Percentiles rank a stretch among this genome's conserved stretches.
Conservation (phyloP, 129 eudicot genomes). For the Flaveria brownii region DNA sequence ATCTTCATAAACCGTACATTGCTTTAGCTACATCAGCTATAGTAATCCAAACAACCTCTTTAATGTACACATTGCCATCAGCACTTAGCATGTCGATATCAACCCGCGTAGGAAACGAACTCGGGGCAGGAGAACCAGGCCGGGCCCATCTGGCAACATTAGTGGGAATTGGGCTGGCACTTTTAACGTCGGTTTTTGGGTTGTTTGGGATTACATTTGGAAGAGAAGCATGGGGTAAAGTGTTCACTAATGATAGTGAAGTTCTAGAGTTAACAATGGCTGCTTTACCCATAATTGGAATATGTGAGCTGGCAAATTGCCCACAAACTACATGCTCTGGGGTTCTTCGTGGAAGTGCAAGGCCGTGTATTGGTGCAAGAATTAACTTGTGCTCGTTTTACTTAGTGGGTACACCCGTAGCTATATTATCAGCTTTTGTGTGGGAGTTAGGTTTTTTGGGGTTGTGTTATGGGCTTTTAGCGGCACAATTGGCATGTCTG, state of each 20-base stretch:
- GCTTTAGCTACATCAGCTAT: constrained; percentile 92
- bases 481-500: constrained; percentile 83
- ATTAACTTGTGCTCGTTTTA: constrained; percentile 88
- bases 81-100: constrained; percentile 90
- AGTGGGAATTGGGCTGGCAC: constrained; percentile 67
- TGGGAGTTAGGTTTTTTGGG: constrained; percentile 70
- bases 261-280: constrained; percentile 71
- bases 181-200: constrained; percentile 65
- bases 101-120: constrained; percentile 87
- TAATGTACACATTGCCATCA: constrained; percentile 89
- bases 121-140: constrained; percentile 83
- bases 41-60: constrained; percentile 94
- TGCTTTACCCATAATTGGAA: constrained; percentile 78
- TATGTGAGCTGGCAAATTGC: constrained; percentile 91
- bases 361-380: constrained; percentile 71
- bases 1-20: constrained; percentile 70
- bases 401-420: constrained; percentile 90
- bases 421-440: constrained; percentile 65
- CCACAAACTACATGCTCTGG: constrained; percentile 99
- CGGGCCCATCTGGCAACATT: constrained; percentile 74
- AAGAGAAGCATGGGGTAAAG: constrained; percentile 72
- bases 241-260: constrained; percentile 74
- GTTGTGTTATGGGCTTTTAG: constrained; percentile 94
- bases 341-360: constrained; percentile 92
- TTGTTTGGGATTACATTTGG: constrained; percentile 75